Percentiles rank a stretch among this genome's conserved stretches.
Conservation (phyloP, 371 early-diverging fungal genomes). For the Syncephalastrum monosporum region DNA sequence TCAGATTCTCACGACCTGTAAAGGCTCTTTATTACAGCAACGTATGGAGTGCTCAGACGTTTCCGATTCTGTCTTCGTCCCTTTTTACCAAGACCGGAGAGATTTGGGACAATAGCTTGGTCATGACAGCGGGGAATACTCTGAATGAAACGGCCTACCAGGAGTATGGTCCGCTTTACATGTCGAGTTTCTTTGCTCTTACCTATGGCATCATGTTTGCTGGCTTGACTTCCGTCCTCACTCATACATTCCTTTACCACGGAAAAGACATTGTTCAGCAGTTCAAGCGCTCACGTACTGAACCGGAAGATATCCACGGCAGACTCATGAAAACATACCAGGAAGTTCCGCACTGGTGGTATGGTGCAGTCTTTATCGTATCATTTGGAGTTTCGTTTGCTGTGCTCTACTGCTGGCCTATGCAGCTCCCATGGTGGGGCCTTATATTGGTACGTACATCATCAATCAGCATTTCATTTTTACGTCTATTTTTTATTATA, state of each 20-base stretch:
- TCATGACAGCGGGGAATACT: slow-evolving; percentile 51
- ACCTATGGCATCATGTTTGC: slow-evolving; percentile 67
- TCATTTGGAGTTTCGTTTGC: slow-evolving; percentile 46
- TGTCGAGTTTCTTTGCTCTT: slow-evolving; percentile 56
- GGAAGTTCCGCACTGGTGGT: slow-evolving; percentile 78
- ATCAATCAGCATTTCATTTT: no score
- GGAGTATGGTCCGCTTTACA: slow-evolving; percentile 71
- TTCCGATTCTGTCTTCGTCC: slow-evolving; percentile 56
- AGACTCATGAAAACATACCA: slow-evolving; percentile 69
- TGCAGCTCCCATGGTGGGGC: slow-evolving; percentile 69
- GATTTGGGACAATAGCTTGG: slow-evolving; percentile 52
- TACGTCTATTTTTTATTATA: no score
- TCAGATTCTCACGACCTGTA: no score
- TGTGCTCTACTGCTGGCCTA: slow-evolving; percentile 53
- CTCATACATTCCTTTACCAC: slow-evolving; percentile 63
- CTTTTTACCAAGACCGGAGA: slow-evolving; percentile 50
- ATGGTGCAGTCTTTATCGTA: slow-evolving; percentile 48
- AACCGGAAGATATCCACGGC: slow-evolving; percentile 66
- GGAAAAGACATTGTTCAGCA: slow-evolving; percentile 60
- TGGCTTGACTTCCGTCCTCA: slow-evolving; percentile 62
- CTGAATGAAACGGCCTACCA: slow-evolving; percentile 64
- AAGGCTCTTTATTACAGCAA: slow-evolving; percentile 65
- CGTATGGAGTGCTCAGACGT: slow-evolving; percentile 60
- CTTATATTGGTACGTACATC: slow-evolving; percentile 38
- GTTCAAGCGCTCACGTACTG: slow-evolving; percentile 54